Conservation (phyloP, 2,329 filamentous ascomycete genomes). For the Fusarium xyrophilum region DNA sequence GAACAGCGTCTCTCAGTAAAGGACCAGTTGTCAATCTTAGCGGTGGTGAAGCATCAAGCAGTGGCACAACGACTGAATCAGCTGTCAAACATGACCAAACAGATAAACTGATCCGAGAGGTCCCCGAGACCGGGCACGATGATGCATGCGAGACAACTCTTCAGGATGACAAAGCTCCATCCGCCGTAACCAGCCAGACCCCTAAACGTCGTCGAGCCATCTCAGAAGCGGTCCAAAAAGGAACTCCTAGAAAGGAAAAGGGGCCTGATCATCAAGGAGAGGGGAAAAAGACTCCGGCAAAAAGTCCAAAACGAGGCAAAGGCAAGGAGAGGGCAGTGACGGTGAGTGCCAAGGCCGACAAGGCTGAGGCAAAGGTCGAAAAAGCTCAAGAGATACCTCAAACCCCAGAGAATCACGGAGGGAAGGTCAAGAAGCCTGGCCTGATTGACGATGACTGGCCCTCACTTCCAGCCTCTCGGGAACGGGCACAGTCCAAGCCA, state of each 20-base stretch:
- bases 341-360: conserved; percentile 8
- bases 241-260: not conserved
- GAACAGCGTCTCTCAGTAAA: not conserved
- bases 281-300: conserved; percentile 22
- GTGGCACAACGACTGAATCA: not conserved
- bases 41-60: not conserved
- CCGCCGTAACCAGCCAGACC: not conserved
- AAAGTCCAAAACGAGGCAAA: conserved; percentile 24
- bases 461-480: conserved; percentile 36
- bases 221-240: conserved; percentile 1
- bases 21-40: not conserved
- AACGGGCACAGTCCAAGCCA: conserved; percentile 35
- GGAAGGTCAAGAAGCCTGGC: conserved; percentile 20
- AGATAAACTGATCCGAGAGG: not conserved
- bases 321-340: conserved; percentile 21
- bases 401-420: conserved; percentile 13
- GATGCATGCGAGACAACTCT: not conserved
- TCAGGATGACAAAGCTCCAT: not conserved
- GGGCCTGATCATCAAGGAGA: conserved; percentile 1
- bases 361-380: not conserved
- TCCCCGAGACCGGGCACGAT: not conserved
- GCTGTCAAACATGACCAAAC: not conserved
- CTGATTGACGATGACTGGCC: conserved; percentile 41
- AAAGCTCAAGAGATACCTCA: conserved; percentile 6
- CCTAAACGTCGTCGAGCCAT: conserved; percentile 1